Evolutionary conservation across 805 yeast species (phyloP).

Genomic region (Lachancea lanzarotensis): DNA sequence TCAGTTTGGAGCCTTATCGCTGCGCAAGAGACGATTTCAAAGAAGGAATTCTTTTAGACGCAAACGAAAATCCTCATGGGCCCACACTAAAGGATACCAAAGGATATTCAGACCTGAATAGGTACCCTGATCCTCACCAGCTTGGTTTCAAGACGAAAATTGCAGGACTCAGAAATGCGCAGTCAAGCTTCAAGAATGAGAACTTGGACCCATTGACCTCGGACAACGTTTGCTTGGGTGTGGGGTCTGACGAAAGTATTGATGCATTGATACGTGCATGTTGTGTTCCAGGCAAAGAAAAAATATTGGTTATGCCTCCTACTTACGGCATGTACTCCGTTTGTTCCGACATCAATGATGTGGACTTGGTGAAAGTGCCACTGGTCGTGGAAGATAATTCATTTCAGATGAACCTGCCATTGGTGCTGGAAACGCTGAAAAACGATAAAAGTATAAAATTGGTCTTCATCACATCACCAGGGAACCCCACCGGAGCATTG

Average conservation of each 20-base stretch:
- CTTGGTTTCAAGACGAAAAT: constrained; percentile 63
- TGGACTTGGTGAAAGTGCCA: constrained; percentile 68
- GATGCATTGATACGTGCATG: constrained; percentile 82
- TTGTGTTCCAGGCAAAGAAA: constrained; percentile 77
- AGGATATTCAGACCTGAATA: constrained; percentile 58
- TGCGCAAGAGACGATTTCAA: constrained; percentile 96
- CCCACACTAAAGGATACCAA: constrained; percentile 54
- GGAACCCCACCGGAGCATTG: constrained; percentile 84
- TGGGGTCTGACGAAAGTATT: constrained; percentile 94
- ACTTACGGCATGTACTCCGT: constrained; percentile 97
- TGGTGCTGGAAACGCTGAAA: constrained; percentile 44
- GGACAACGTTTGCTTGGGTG: constrained; percentile 83
- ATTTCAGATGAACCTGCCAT: constrained; percentile 57
- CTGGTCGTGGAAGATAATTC: constrained; percentile 46
- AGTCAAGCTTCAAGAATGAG: constrained; percentile 16
- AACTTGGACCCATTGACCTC: constrained; percentile 37
- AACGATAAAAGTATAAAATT: constrained; percentile 62
- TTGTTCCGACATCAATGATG: constrained; percentile 85
- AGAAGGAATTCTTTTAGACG: constrained; percentile 84
- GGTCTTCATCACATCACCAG: constrained; percentile 87
- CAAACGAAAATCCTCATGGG: constrained; percentile 94
- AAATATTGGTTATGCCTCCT: constrained; percentile 83
- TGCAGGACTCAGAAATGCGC: constrained; percentile 59
- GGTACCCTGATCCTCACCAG: constrained; percentile 98
- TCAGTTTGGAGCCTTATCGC: constrained; percentile 78